Evolutionary conservation across 2,329 filamentous ascomycete genomes (phyloP), one percentile per base, ranked within the genome.

Genomic region (Allantophomopsis lycopodina): DNA sequence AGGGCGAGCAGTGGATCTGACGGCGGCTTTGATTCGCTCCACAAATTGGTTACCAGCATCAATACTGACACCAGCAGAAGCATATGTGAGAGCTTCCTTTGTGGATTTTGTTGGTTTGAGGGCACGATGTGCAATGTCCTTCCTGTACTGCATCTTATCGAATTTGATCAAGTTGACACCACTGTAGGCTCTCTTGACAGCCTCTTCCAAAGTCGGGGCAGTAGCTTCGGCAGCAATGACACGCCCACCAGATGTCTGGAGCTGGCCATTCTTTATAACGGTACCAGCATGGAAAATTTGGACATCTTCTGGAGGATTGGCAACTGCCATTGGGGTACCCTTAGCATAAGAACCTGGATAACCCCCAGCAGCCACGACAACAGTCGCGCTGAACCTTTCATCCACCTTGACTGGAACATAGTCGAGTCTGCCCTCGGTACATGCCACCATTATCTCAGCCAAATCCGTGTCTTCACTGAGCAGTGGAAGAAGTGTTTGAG

Each of bases 221-320:
- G 79, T 82, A 2, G 88, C 83, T 31, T 84, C 94, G n/a, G 86
- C 79, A 13, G 89, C 88, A 54, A 98, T 94, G 28, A 98, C 91
- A 42, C 91, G 79, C 1, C 91, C 91, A 36, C 91, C 91, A 1
- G 82, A 73, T 0, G 86, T 89, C 53, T 78, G 71, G 15, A 96
- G 67, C 45, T 77, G 66, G 14, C 63, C 65, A 30, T 76, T 70
- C 8, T 72, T 65, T 13, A 85, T 57, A 32, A 70, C 70, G 2
- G 91, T 98, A 20, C 91, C 91, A 5, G 91, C 91, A 56, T 98
- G 91, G 74, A 98, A 98, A 45, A 95, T 75, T 45, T 82, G 77
- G 45, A 73, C 80, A 64, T 62, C 66, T 2, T 58, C 47, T 38
- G 60, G 66, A 40, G 63, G 62, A 16, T 55, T 50, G 14, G 58